These are phyloP conservation scores for Pseudopyricularia javanii DNA, from an alignment of 2,329 filamentous ascomycete species.

Conservation along the genomic window DNA sequence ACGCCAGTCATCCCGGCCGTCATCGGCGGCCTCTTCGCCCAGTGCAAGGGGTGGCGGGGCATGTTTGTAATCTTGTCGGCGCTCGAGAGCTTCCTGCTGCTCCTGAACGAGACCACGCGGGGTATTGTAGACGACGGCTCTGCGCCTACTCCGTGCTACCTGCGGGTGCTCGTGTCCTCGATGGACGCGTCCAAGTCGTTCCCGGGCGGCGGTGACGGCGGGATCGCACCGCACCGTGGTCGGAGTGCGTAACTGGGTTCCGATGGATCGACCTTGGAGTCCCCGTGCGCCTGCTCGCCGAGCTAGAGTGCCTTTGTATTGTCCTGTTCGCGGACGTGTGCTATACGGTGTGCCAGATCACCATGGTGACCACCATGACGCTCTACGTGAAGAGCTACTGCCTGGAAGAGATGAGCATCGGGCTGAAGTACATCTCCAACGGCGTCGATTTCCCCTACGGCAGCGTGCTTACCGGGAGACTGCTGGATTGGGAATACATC, in stretches of 20 bases:
- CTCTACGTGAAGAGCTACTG: not conserved
- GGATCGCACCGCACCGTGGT: not conserved
- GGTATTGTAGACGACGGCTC: conserved; percentile 32
- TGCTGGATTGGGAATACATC: not conserved
- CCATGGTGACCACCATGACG: not conserved
- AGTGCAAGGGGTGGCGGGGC: conserved; percentile 29
- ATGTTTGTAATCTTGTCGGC: conserved; percentile 46
- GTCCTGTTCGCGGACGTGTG: not conserved
- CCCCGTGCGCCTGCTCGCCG: not conserved
- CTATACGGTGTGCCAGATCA: not conserved
- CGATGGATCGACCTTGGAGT: not conserved
- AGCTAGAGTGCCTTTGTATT: not conserved
- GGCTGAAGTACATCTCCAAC: not conserved
- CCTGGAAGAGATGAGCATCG: not conserved
- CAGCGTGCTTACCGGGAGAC: not conserved
- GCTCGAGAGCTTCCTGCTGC: conserved; percentile 18
- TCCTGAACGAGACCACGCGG: conserved; percentile 39
- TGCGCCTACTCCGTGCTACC: not conserved
- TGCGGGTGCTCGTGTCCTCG: not conserved
- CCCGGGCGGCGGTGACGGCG: too few relatives aligned
- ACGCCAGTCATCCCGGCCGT: conserved; percentile 28
- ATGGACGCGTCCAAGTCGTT: not conserved
- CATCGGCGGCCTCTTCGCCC: conserved; percentile 12
- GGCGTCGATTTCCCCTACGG: not conserved
- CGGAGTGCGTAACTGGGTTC: not conserved